Evolutionary conservation across 2,329 filamentous ascomycete genomes (phyloP).

Genomic region (Cryphonectria carpinicola): DNA sequence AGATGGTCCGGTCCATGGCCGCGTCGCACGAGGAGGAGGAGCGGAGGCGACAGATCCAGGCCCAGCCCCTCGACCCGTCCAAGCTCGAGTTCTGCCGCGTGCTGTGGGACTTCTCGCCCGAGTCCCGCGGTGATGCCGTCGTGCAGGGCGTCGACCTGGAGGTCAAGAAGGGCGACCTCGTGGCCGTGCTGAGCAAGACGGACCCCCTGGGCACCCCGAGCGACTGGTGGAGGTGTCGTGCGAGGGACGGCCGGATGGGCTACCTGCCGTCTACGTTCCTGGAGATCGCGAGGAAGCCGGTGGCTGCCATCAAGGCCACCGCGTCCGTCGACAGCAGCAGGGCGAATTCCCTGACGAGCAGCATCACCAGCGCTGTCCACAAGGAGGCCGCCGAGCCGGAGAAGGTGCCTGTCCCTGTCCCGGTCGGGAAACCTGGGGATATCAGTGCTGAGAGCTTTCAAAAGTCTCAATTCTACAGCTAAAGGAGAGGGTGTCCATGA

Average conservation of each 20-base stretch:
- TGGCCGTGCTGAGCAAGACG: slow-evolving; percentile 89
- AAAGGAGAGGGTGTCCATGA: slow-evolving; percentile 23
- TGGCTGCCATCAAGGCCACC: slow-evolving; percentile 57
- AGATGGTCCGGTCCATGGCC: slow-evolving; percentile 85
- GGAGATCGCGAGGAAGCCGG: slow-evolving; percentile 67
- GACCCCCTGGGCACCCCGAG: slow-evolving; percentile 90
- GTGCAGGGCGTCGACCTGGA: slow-evolving; percentile 80
- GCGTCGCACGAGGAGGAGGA: slow-evolving; percentile 85
- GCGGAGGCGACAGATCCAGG: slow-evolving; percentile 58
- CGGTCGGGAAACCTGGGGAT: slow-evolving; percentile 53
- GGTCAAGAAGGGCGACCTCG: slow-evolving; percentile 92
- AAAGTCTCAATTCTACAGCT: slow-evolving; percentile 63
- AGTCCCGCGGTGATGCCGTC: slow-evolving; percentile 59
- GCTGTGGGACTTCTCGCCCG: slow-evolving; percentile 90
- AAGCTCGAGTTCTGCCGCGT: slow-evolving; percentile 97
- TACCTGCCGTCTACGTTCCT: slow-evolving; percentile 92
- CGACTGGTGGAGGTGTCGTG: slow-evolving; percentile 96
- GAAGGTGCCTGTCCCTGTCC: slow-evolving; percentile 37
- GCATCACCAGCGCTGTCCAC: slow-evolving; percentile 34
- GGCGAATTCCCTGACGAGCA: slow-evolving; percentile 55
- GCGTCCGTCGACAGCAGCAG: slow-evolving; percentile 51
- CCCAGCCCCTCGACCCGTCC: slow-evolving; percentile 73
- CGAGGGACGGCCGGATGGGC: slow-evolving; percentile 85
- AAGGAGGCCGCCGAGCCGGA: slow-evolving; percentile 38
- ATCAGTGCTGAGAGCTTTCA: slow-evolving; percentile 60